phyloP scores from a whole-genome alignment of 2,329 filamentous ascomycete genomes.

The Xylariaceae sp. region DNA sequence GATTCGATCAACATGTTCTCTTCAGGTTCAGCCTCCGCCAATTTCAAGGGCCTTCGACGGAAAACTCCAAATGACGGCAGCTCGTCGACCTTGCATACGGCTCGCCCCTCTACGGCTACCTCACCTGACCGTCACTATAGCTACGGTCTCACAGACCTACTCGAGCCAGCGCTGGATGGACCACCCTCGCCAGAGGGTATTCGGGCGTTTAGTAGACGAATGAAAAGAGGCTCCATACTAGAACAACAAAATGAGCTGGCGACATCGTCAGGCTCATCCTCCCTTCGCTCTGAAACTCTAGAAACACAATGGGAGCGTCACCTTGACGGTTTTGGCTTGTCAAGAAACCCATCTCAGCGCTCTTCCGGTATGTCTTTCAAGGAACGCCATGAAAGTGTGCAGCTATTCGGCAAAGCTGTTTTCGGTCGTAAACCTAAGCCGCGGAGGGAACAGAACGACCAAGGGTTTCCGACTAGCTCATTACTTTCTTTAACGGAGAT shows the following conservation, averaged over 20 bases:
- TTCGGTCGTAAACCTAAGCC: slow-evolving; percentile 62
- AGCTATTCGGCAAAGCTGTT: slow-evolving; percentile 65
- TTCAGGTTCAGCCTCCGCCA: slow-evolving; percentile 33
- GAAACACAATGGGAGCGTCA: slow-evolving; percentile 58
- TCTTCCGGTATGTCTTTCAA: slow-evolving; percentile 60
- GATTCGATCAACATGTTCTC: slow-evolving; percentile 37
- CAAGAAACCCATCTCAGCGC: slow-evolving; percentile 62
- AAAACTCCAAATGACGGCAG: slow-evolving; percentile 30
- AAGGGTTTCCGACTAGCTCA: slow-evolving; percentile 56
- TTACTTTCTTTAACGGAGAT: slow-evolving; percentile 56
- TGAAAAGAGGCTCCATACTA: slow-evolving; percentile 59
- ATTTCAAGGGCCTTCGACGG: slow-evolving; percentile 35
- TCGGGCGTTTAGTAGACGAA: slow-evolving; percentile 60
- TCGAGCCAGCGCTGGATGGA: slow-evolving; percentile 66
- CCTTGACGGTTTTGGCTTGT: slow-evolving; percentile 56
- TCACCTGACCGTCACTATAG: slow-evolving; percentile 26
- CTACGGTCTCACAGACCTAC: slow-evolving; percentile 48
- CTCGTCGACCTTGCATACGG: slow-evolving; percentile 29
- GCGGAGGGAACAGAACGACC: slow-evolving; percentile 59
- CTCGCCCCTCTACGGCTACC: slow-evolving; percentile 29
- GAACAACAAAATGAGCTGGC: slow-evolving; percentile 56
- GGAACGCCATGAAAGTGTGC: slow-evolving; percentile 65
- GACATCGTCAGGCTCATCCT: slow-evolving; percentile 63
- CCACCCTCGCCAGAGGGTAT: slow-evolving; percentile 67
- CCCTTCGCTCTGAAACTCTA: slow-evolving; percentile 54